A percentile compares a stretch with the other conserved stretches of the same genome.
Conservation (phyloP, 2,329 filamentous ascomycete species). For the Coleophoma eucalyptorum region DNA sequence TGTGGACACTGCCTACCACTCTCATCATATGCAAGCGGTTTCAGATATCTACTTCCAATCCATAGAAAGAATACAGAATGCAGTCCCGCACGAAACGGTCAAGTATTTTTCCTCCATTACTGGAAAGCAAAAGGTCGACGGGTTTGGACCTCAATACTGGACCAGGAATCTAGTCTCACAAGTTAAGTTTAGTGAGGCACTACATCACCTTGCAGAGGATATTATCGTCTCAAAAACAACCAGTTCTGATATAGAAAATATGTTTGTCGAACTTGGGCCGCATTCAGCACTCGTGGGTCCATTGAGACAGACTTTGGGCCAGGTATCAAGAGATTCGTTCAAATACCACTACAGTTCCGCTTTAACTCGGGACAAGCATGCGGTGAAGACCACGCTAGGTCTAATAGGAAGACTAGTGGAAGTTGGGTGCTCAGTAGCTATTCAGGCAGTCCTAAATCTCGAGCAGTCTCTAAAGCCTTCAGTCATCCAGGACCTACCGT, state of each 20-base stretch:
- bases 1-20: slow-evolving; percentile 20
- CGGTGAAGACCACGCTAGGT: background rate
- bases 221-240: background rate
- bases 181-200: slow-evolving; percentile 31
- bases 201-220: background rate
- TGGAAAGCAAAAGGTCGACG: background rate
- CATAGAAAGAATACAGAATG: background rate
- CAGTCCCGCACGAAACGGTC: too few species aligned
- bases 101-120: background rate
- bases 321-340: too few species aligned
- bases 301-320: slow-evolving; percentile 6
- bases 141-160: slow-evolving; percentile 33
- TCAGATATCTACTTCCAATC: slow-evolving; percentile 12
- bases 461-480: too few species aligned
- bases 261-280: slow-evolving; percentile 25
- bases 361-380: slow-evolving; percentile 2
- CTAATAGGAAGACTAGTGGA: background rate
- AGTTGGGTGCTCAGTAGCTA: background rate
- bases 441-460: slow-evolving; percentile 25
- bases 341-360: slow-evolving; percentile 13
- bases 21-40: slow-evolving; percentile 22
- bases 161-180: slow-evolving; percentile 36
- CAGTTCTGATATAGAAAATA: too few species aligned
- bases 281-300: slow-evolving; percentile 27
- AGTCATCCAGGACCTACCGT: slow-evolving; percentile 30